Conservation (phyloP, 208 protist species). For the Tetramitus jugosus region DNA sequence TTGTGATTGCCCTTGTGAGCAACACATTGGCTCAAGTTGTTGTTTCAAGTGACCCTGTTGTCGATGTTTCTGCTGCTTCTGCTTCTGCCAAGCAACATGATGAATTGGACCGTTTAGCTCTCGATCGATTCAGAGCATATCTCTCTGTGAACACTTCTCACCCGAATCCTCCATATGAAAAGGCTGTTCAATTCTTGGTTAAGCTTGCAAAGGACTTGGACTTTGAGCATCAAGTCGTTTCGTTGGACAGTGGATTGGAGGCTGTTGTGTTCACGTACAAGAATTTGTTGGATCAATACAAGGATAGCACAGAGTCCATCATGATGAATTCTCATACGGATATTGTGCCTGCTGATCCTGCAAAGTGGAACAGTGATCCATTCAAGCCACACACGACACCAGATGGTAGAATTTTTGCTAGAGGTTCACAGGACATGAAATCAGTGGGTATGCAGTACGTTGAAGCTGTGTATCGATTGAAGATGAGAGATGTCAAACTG, state of each 20-base stretch:
- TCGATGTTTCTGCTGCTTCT: too few relatives aligned
- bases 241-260: neutral
- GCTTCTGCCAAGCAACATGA: too few relatives aligned
- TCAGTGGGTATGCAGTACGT: slow-evolving; percentile 62
- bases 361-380: slow-evolving; percentile 14
- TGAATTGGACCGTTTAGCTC: neutral
- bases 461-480: slow-evolving; percentile 35
- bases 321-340: slow-evolving; percentile 19
- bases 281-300: neutral
- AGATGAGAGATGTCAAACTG: slow-evolving; percentile 16
- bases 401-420: slow-evolving; percentile 47
- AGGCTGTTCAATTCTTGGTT: neutral
- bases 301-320: neutral
- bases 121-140: neutral
- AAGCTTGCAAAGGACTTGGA: neutral
- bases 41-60: too few relatives aligned
- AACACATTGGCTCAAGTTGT: too few relatives aligned
- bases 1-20: too few relatives aligned
- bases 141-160: neutral
- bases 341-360: neutral
- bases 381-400: slow-evolving; percentile 27
- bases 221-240: neutral
- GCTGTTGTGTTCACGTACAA: neutral
- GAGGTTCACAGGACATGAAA: slow-evolving; percentile 67
- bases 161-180: neutral